phyloP scores from a whole-genome alignment of 1,284 basidiomycete genomes.

The Gomphus sp. region DNA sequence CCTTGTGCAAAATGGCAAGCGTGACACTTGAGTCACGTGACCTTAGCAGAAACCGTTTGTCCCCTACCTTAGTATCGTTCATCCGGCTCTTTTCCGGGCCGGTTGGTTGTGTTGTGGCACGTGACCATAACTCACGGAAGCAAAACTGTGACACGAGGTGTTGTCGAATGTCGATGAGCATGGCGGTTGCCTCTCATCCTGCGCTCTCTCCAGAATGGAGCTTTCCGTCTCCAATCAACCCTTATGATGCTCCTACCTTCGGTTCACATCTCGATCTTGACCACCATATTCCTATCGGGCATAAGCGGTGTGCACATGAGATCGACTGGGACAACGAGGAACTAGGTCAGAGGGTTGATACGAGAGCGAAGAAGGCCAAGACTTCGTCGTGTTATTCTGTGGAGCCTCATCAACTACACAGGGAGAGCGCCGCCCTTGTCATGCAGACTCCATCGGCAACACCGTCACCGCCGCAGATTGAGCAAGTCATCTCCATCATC shows the following conservation, averaged over 20 bases:
- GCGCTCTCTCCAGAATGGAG: neutral
- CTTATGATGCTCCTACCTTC: neutral
- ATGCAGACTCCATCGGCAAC: neutral
- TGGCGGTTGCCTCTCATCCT: neutral
- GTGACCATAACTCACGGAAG: neutral
- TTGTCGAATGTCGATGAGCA: neutral
- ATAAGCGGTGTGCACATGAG: neutral
- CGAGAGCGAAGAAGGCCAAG: neutral
- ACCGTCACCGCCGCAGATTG: neutral
- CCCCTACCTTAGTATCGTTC: too few species aligned
- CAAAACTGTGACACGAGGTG: neutral
- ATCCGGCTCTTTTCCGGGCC: neutral
- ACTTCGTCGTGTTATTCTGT: neutral
- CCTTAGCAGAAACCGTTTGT: too few species aligned
- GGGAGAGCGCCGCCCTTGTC: neutral
- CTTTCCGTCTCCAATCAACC: neutral
- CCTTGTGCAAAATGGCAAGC: too few species aligned
- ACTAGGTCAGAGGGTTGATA: neutral
- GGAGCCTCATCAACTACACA: neutral
- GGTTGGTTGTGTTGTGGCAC: neutral
- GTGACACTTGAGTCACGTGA: too few species aligned
- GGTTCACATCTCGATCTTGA: neutral
- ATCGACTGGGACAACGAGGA: neutral
- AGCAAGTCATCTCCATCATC: neutral
- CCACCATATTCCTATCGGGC: neutral